Base-by-base conservation (phyloP, 371 early-diverging fungal species). In the Mucor velutinosus region DNA sequence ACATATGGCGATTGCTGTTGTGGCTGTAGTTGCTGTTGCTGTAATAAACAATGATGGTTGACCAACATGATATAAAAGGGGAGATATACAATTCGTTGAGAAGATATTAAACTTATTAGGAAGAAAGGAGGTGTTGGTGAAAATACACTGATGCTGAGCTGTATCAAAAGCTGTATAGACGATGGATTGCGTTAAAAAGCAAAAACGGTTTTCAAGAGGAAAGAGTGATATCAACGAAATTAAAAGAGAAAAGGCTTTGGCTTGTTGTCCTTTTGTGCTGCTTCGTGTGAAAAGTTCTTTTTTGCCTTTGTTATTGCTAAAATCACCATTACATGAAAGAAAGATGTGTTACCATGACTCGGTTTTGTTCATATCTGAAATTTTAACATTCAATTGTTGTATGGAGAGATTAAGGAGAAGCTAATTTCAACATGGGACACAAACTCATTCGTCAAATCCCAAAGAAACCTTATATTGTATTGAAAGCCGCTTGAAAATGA, bases 301-400 rank as follows among this genome's bases (percentile, higher is more conserved):
- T 59, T 17, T 59, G 21, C 33, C 27, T 60, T 61, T 61, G 47
- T 61, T 61, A 30, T 61, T 61, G 49, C 30, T 61, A 61, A 61
- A 61, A 19, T 61, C 25, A 45, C 61, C 32, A 60, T 17, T 58
- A 58, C 35, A 58, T 47, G 47, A 47, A 47, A 47, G 47, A 47
- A 21, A 47, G 21, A 47, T 47, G 35, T 33, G 35, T 35, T 35
- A 58, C 58, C 58, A 33, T 33, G 33, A 33, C 58, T 58, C 33
- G 30, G 30, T 57, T 57, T 57, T n/a, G 17, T 58, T 58, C 17
- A 14, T 39, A 25, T 55, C 14, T 55, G 55, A 55, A 25, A 55
- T 17, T 29, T 47, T 35, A 35, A 21, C 47, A n/a, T 19, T 21
- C 8, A 17, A 19, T 47, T 47, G 47, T 35, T 35, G 35, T 35